Conservation (phyloP, 257 asterid genomes). For the Przewalskia tangutica region DNA sequence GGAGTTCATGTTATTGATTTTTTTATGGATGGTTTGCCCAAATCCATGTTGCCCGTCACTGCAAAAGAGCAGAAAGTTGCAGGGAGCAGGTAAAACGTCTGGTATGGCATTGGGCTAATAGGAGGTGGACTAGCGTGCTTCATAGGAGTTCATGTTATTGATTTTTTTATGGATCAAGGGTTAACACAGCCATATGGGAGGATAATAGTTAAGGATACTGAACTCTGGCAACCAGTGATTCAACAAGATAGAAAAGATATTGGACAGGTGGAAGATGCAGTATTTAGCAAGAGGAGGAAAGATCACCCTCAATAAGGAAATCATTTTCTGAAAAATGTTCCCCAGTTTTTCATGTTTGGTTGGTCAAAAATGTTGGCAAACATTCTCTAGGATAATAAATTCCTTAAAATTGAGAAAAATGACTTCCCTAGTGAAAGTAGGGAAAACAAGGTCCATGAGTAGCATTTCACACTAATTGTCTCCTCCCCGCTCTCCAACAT, state of each 20-base stretch:
- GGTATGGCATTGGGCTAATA: neutral
- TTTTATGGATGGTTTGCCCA: neutral
- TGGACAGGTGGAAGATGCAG: neutral
- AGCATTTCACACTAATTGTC: too few species aligned
- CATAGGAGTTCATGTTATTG: neutral
- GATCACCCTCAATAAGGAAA: neutral
- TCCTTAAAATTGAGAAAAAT: too few species aligned
- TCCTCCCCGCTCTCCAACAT: too few species aligned
- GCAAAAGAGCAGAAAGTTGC: neutral
- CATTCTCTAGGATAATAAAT: too few species aligned
- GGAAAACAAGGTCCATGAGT: too few species aligned
- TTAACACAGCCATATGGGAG: neutral
- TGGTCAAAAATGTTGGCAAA: too few species aligned
- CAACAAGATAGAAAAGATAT: neutral
- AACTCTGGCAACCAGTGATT: neutral
- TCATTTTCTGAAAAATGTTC: too few species aligned
- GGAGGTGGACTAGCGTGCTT: neutral
- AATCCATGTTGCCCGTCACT: neutral
- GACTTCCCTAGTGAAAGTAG: too few species aligned
- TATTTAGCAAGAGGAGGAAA: neutral
- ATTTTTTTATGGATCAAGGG: neutral
- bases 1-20: neutral
- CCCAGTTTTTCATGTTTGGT: too few species aligned
- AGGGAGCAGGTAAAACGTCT: neutral
- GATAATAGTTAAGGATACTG: neutral